Conservation (phyloP, 306 rosid genomes). For the Vigna hirtella region DNA sequence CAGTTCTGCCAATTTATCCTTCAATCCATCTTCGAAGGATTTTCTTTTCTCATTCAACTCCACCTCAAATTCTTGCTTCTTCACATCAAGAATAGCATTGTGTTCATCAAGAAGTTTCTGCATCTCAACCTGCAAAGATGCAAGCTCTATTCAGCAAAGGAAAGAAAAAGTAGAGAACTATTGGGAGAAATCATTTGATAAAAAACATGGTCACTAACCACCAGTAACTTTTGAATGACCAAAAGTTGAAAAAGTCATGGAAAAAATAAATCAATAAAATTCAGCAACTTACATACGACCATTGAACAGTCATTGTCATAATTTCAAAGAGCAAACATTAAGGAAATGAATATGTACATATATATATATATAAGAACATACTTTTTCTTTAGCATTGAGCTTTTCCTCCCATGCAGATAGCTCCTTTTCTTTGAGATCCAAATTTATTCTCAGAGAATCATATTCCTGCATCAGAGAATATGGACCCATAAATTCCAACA, state of each 20-base stretch:
- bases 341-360: neutral
- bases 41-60: constrained; percentile 81
- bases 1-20: constrained; percentile 67
- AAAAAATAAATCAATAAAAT: constrained; percentile 19
- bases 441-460: constrained; percentile 59
- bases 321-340: constrained; percentile 13
- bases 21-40: constrained; percentile 76
- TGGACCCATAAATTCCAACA: constrained; percentile 35
- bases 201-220: constrained; percentile 1
- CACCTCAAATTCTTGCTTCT: constrained; percentile 78
- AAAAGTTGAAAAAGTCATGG: constrained; percentile 8
- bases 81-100: constrained; percentile 63
- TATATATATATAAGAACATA: constrained; percentile 46
- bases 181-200: constrained; percentile 5
- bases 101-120: constrained; percentile 89
- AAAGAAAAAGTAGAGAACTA: constrained; percentile 8
- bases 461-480: constrained; percentile 68
- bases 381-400: constrained; percentile 78
- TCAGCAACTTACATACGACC: neutral
- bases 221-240: constrained; percentile 10
- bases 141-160: constrained; percentile 26
- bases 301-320: constrained; percentile 1
- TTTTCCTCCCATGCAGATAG: constrained; percentile 73
- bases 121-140: constrained; percentile 70
- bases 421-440: constrained; percentile 82